Base-by-base conservation (phyloP, 352 stramenopile genomes). In the Phytopythium litorale region DNA sequence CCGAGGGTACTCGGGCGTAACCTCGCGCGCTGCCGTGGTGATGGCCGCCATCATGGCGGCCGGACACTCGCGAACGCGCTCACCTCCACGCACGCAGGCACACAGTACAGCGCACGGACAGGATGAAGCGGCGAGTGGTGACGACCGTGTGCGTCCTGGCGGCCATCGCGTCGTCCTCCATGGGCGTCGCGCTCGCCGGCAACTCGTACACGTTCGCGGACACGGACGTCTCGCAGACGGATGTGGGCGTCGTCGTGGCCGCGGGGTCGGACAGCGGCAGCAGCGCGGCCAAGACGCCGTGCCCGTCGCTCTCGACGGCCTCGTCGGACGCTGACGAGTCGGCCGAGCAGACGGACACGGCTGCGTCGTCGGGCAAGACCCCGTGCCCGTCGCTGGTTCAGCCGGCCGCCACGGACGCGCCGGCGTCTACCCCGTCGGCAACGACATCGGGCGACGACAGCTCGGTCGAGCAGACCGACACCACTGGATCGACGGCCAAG, bases 231-330 rank as follows among this genome's bases (percentile, higher is more conserved):
- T 63, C 59, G 16, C 64, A 64, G 28, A 60, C 68, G 28, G 70
- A 74, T 45, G 50, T 38, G 40, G 70, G 66, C 52, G 58, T 65
- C 30, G 70, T 77, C 46, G 54, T 56, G 50, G 51, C 63, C 54
- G 63, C 64, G 6, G 61, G 70, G 7, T 48, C 12, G 11, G 32
- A 63, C 50, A 58, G 55, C 55, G 40, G 38, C 38, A 56, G 50
- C 33, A 45, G 25, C n/a, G 40, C 37, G 37, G 46, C 25, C 42
- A 66, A 66, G 37, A 69, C 61, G 40, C 62, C 62, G 30, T 63
- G 64, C 18, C 64, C 48, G 40, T 67, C n/a, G 52, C 50, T 75
- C 8, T 62, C 66, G 19, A 63, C 35, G 11, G 23, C 46, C 13
- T 45, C 51, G 18, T 28, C 32, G 19, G 33, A 42, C 7, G 30